A percentile compares a stretch with the other conserved stretches of the same genome.
Evolutionary conservation across 805 yeast species (phyloP).

Genomic region (Naumovozyma castellii): DNA sequence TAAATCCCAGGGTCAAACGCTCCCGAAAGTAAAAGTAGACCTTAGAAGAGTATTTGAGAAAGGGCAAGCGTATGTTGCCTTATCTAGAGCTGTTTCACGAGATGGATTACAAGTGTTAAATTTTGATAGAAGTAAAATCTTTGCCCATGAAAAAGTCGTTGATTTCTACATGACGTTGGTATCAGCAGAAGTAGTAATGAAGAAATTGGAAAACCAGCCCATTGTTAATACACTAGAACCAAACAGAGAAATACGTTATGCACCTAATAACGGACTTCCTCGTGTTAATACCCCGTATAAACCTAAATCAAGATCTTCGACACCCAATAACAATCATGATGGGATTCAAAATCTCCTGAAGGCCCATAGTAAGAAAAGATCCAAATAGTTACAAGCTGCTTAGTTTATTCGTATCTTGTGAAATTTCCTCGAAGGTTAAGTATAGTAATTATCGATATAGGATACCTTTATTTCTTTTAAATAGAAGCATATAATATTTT

Average conservation of each 20-base stretch:
- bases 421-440: no score
- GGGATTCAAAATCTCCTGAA: no score
- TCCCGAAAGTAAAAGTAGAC: conserved; percentile 69
- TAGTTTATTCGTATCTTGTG: no score
- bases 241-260: not conserved
- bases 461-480: no score
- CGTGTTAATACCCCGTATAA: not conserved
- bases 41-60: conserved; percentile 67
- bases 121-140: conserved; percentile 54
- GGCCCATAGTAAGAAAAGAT: no score
- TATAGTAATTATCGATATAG: no score
- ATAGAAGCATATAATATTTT: no score
- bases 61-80: conserved; percentile 94
- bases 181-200: conserved; percentile 24
- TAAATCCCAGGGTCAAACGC: conserved; percentile 90
- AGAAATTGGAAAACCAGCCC: conserved; percentile 4
- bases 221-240: not conserved
- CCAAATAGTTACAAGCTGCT: no score
- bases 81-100: conserved; percentile 80
- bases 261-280: conserved; percentile 1
- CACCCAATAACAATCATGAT: not conserved
- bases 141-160: conserved; percentile 60
- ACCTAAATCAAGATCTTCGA: not conserved
- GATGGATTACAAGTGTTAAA: conserved; percentile 75
- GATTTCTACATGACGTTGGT: conserved; percentile 52